phyloP scores from a whole-genome alignment of 306 rosid genomes.

The Vigna reflexopilosa region DNA sequence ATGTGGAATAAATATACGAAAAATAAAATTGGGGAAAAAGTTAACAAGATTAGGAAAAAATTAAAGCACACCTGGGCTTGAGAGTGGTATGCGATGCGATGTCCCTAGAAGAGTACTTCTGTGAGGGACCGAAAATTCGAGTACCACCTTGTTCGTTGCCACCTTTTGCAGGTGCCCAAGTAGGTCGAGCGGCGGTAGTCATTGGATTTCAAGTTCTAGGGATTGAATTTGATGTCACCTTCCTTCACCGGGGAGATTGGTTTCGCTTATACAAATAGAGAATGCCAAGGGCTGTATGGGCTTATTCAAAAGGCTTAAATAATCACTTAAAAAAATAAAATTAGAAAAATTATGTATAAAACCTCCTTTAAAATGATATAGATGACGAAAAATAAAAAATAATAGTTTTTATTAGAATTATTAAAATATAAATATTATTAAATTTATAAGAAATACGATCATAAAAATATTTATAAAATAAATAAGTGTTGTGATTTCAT shows the following conservation, averaged over 20 bases:
- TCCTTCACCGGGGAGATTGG: neutral
- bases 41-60: neutral
- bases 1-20: neutral
- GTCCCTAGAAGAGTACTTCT: slow-evolving; percentile 91
- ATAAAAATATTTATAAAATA: no score
- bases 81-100: slow-evolving; percentile 85
- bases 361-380: no score
- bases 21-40: neutral
- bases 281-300: neutral
- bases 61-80: slow-evolving; percentile 68
- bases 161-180: slow-evolving; percentile 99
- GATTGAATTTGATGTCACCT: neutral
- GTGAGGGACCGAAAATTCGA: slow-evolving; percentile 95
- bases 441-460: no score
- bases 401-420: no score
- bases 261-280: neutral
- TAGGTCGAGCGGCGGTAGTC: slow-evolving; percentile 98
- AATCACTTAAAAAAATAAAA: no score
- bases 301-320: no score
- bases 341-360: no score
- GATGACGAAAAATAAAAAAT: no score
- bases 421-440: no score
- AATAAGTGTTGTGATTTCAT: no score
- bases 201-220: slow-evolving; percentile 42
- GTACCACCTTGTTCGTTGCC: slow-evolving; percentile 98